A percentile compares a stretch with the other conserved stretches of the same genome.
phyloP scores from a whole-genome alignment of 2,329 filamentous ascomycete species.

The Drechslerella stenobrocha region DNA sequence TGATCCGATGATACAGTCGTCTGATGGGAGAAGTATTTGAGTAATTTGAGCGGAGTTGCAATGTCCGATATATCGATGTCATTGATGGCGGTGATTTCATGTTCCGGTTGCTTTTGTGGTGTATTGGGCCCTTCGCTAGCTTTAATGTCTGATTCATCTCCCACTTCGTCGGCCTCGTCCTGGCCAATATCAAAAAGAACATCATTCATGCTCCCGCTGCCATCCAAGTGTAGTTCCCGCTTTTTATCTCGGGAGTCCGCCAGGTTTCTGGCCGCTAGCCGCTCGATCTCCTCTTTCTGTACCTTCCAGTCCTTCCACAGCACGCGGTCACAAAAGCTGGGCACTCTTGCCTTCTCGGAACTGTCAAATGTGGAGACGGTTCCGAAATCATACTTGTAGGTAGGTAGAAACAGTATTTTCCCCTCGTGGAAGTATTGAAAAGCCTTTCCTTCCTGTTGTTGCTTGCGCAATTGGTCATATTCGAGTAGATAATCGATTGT shows the following conservation, averaged over 20 bases:
- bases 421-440: conserved; percentile 95
- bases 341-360: conserved; percentile 87
- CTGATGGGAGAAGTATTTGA: conserved; percentile 80
- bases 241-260: conserved; percentile 27
- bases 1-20: conserved; percentile 90
- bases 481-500: conserved; percentile 66
- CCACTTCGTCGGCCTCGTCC: conserved; percentile 59
- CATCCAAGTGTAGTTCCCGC: conserved; percentile 29
- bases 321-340: conserved; percentile 96
- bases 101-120: conserved; percentile 3
- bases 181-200: conserved; percentile 54
- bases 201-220: conserved; percentile 39
- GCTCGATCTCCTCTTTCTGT: conserved; percentile 52
- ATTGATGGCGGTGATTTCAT: conserved; percentile 44
- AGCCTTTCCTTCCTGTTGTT: conserved; percentile 73
- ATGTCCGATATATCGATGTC: conserved; percentile 44
- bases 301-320: conserved; percentile 61
- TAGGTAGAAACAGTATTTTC: conserved; percentile 81
- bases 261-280: conserved; percentile 49
- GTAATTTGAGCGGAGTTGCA: conserved; percentile 14
- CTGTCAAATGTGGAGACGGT: conserved; percentile 90
- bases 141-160: conserved; percentile 64
- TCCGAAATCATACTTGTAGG: conserved; percentile 98
- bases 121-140: neutral
- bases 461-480: conserved; percentile 80